Evolutionary conservation across 2,329 filamentous ascomycete genomes (phyloP), one percentile per base, ranked within the genome.

Genomic region (Alternaria sp.): DNA sequence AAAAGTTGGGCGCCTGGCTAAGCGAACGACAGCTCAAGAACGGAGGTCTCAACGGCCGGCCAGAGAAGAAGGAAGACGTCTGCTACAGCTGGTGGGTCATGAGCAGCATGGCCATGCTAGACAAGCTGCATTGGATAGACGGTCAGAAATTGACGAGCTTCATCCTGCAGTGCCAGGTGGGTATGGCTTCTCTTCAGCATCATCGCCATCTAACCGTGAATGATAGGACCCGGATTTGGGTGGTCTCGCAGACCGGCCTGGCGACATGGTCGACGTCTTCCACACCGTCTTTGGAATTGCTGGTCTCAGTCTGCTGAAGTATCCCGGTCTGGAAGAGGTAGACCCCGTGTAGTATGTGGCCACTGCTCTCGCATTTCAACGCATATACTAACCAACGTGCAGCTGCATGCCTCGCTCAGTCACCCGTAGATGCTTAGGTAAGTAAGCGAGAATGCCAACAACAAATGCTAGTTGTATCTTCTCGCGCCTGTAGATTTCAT

Each of bases 31-130:
- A 99, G 79, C 85, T 97, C 26, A 87, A 92, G 10, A 90, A 90
- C 51, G 96, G 96, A 28, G 96, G 96, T 0, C 83, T 99, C 54
- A 99, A 99, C 77, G 96, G 96, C 3, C 87, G 96, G 52, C 96
- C 96, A 0, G 96, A 98, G 82, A 99, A 99, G 84, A 83, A 92
- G 66, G 95, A 97, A 78, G 96, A 99, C 79, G 95, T 97, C 13
- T 99, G 96, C 83, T 99, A 99, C 82, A 97, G 93, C 79, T 99
- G 96, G 96, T 99, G 96, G 96, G 96, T 98, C 47, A 83, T 95
- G 75, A 95, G 92, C 76, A 97, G 94, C 78, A 83, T 99, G 70
- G 90, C 91, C 49, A 97, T 98, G 86, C 92, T 99, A 70, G 89
- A 87, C 57, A 90, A 90, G 59, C 86, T 93, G 57, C 92, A 97